phyloP scores from a whole-genome alignment of 2,329 filamentous ascomycete genomes.

The Nigrospora sphaerica region DNA sequence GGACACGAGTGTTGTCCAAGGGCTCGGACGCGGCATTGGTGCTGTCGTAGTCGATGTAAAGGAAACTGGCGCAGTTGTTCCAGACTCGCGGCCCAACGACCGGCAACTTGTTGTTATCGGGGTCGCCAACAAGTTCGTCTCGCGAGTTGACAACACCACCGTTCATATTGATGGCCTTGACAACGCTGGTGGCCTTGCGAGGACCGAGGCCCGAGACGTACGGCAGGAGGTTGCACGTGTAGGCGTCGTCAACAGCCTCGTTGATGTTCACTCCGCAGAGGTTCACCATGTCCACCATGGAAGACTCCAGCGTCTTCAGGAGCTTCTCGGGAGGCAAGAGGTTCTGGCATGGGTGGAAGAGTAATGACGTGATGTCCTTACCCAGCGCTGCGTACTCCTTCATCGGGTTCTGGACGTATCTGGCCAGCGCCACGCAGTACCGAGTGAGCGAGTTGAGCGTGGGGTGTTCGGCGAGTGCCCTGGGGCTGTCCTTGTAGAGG shows the following conservation, averaged over 20 bases:
- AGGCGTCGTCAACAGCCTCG: constrained; percentile 74
- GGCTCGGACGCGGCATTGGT: constrained; percentile 79
- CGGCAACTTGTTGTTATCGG: constrained; percentile 67
- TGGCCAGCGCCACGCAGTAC: constrained; percentile 84
- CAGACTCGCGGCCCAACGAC: constrained; percentile 87
- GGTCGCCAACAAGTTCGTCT: constrained; percentile 82
- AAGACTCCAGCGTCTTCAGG: constrained; percentile 80
- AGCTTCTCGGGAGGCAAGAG: constrained; percentile 84
- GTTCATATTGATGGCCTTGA: constrained; percentile 89
- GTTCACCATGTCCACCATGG: constrained; percentile 98
- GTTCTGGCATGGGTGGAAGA: constrained; percentile 85
- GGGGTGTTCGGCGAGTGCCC: constrained; percentile 74
- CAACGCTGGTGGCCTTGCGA: constrained; percentile 75
- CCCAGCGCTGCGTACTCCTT: constrained; percentile 94
- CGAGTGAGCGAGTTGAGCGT: constrained; percentile 69
- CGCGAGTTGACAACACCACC: constrained; percentile 79
- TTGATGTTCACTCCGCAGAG: constrained; percentile 93
- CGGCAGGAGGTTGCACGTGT: constrained; percentile 80
- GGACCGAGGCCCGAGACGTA: constrained; percentile 89
- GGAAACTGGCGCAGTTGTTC: constrained; percentile 94
- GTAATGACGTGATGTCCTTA: constrained; percentile 77
- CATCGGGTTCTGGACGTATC: constrained; percentile 91
- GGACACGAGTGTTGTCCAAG: constrained; percentile 91
- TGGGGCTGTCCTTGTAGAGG: constrained; percentile 84
- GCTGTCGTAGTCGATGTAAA: constrained; percentile 84